Evolutionary conservation across 129 eudicot genomes (phyloP), one percentile per base, ranked within the genome.

Genomic region (Gnaphalium uliginosum): DNA sequence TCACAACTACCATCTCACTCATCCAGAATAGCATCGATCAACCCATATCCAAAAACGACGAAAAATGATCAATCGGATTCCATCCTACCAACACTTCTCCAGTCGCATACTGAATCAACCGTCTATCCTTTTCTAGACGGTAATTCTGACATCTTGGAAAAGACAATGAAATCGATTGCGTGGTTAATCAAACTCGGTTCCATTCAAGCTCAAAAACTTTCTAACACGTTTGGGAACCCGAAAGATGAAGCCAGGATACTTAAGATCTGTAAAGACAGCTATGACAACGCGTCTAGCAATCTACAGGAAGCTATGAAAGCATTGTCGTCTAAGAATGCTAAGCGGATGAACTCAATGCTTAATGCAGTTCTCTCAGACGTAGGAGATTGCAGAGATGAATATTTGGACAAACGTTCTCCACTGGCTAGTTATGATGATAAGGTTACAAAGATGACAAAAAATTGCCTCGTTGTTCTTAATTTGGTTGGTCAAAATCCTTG

Each of bases 391-490:
- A 68, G 86, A 50, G 92, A 87, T 13, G 83, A 22, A 14, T 79
- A 78, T 66, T 4, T 46, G 5, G 75, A 69, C 0, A 22, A 21
- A 26, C 46, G 15, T 8, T 79, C 78, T 7, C 90, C 85, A 0
- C 64, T 89, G 33, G 13, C 82, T 5, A 27, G 8, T 4, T 60
- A 66, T 48, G 86, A 82, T 5, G 76, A 50, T 0, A 83, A 70
- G 77, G 67, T 87, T 75, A 73, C 73, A 23, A 76, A 87, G 17
- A 81, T 89, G 88, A 81, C 86, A 4, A 87, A 83, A 58, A 87
- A 90, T 78, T 90, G 96, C n/a, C 90, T 87, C 33, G 81, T 92
- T 4, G 78, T 84, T 54, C 74, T 76, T 67, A 41, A 79, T 26
- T 59, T 78, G 71, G 56, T 76, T 5, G 35, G 66, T 13, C 74